Conservation (phyloP, 1,139 yeast species). For the Hyphopichia fennica region DNA sequence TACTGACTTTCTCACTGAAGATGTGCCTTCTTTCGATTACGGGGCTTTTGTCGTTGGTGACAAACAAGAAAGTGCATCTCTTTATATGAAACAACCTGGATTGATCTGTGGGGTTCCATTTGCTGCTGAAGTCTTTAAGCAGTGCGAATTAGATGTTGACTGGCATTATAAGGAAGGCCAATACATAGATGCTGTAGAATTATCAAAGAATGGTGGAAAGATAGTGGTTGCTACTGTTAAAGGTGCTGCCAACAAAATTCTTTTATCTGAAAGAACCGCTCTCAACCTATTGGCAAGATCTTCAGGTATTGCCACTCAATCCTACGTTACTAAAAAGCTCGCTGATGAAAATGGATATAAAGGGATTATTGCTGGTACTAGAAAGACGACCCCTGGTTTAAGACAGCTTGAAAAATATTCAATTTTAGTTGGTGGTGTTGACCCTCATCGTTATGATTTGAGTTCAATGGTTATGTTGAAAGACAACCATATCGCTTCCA, state of each 20-base stretch:
- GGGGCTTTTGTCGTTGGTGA: constrained; percentile 96
- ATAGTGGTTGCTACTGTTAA: constrained; percentile 72
- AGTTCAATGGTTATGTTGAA: constrained; percentile 96
- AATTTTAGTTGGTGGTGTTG: constrained; percentile 94
- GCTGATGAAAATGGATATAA: constrained; percentile 74
- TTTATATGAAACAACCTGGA: constrained; percentile 80
- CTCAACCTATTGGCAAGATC: constrained; percentile 79
- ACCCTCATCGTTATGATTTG: constrained; percentile 87
- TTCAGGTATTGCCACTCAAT: constrained; percentile 88
- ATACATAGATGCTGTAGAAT: constrained; percentile 43
- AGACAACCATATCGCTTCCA: constrained; percentile 90
- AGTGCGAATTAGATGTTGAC: constrained; percentile 66
- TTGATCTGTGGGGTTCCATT: constrained; percentile 88
- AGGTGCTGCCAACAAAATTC: constrained; percentile 77
- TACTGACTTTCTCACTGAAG: constrained; percentile 76
- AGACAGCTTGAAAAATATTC: constrained; percentile 87
- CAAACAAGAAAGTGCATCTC: constrained; percentile 66
- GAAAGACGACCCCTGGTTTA: constrained; percentile 96
- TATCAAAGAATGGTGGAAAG: constrained; percentile 48
- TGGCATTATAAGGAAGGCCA: constrained; percentile 79
- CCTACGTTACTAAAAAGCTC: constrained; percentile 53
- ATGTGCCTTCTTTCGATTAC: constrained; percentile 89
- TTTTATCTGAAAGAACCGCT: constrained; percentile 85
- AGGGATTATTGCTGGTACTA: constrained; percentile 93
- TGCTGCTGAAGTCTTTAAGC: constrained; percentile 80